Evolutionary conservation across 2,329 filamentous ascomycete genomes (phyloP), one percentile per base, ranked within the genome.

Genomic region (Fusarium sp.): DNA sequence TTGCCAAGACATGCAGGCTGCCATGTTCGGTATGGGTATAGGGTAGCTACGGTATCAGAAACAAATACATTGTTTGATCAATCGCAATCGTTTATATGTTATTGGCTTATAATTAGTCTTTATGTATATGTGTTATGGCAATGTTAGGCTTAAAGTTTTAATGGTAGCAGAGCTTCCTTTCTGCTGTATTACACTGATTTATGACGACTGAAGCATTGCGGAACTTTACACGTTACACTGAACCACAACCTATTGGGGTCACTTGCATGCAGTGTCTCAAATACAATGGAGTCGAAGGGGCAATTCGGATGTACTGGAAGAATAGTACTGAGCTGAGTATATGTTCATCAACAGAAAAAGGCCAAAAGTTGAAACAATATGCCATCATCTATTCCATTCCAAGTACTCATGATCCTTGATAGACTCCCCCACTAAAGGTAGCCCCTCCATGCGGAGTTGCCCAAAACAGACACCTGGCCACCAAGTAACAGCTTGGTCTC

Each of bases 381-480:
- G 22, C 11, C 26, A 14, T 28, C 36, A 18, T 31, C 42, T 31
- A 51, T 59, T 18, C 26, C 17, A 44, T 17, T 28, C 22, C 14
- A 48, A 14, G 31, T 63, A 13, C 33, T 38, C n/a, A 35, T 12
- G 24, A 26, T 70, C 18, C 6, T 35, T 24, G 13, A 38, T 22
- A 20, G 62, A 49, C 22, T 63, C 58, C 41, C 65, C 65, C 71
- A 74, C 71, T 56, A 52, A 8, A 24, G n/a, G 10, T 24, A 35
- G 41, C 48, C 41, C 49, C 59, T 33, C 41, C 24, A 36, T 54
- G 74, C 79, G 80, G 79, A 81, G 73, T 68, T 81, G 33, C 80
- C 79, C 54, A 74, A 75, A 74, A 44, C 33, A 59, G 55, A 33
- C 31, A 58, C 33, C 33, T 33, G 13, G 38, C 71, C 49, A 69